Conservation (phyloP, 2,329 filamentous ascomycete genomes). For the Raffaelea ambrosiae region DNA sequence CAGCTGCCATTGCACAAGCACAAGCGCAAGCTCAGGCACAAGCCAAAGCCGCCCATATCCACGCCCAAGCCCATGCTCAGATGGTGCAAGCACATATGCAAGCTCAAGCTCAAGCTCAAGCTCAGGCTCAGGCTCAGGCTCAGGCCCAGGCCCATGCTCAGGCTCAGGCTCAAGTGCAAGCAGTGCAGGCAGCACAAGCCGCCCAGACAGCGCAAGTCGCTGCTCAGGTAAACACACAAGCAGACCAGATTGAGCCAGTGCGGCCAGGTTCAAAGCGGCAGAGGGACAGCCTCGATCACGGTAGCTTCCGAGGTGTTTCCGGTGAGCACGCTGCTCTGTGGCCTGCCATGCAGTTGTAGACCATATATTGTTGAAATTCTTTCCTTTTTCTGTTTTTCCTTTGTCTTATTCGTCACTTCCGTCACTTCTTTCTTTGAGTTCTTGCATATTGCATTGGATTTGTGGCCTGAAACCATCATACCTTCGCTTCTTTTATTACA, state of each 20-base stretch:
- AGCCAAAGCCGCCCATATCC: not conserved
- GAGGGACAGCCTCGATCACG: conserved; percentile 5
- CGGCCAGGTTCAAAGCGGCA: conserved; percentile 6
- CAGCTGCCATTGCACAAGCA: conserved; percentile 1
- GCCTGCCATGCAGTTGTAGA: conserved; percentile 6
- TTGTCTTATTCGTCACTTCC: not conserved
- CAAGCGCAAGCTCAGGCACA: not conserved
- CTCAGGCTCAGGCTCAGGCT: not conserved
- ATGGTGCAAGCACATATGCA: not conserved
- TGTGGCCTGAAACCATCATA: not conserved
- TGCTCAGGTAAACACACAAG: not conserved
- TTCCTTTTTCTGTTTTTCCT: not conserved
- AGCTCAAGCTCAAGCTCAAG: not conserved
- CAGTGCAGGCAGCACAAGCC: not conserved
- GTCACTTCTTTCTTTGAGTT: not conserved
- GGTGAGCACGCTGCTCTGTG: conserved; percentile 6
- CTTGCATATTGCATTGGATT: not conserved
- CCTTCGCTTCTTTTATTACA: not conserved
- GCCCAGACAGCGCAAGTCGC: no score
- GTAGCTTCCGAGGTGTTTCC: conserved; percentile 2
- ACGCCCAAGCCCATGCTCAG: not conserved
- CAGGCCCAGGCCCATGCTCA: not conserved
- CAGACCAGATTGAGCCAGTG: not conserved
- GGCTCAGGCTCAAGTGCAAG: not conserved
- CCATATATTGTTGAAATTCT: not conserved